Base-by-base conservation (phyloP, 1,139 yeast genomes). In the Suhomyces yuchorum region DNA sequence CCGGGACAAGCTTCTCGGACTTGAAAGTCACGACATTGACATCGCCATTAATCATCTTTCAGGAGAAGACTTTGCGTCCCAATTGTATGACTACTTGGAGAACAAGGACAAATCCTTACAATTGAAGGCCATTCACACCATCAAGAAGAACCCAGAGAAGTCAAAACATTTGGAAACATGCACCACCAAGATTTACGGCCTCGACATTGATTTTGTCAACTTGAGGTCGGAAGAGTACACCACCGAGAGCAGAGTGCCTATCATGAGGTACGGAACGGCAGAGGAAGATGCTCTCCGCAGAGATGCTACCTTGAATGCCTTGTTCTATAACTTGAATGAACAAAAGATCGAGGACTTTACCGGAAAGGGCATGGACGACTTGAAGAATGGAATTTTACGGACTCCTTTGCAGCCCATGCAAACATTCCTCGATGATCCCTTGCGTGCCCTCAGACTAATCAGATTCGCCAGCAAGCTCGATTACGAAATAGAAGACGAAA, bases 101-200 rank as follows among this genome's bases (percentile, higher is more conserved):
- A 63, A 67, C 28, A 72, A 77, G 47, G 81, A 80, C 2, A 65
- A 65, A 12, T 20, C 51, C 12, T 62, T 78, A 30, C 68, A 71
- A 20, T 71, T 82, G 17, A 71, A 73, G 24, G 69, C 79, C 14
- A 78, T 91, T 32, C 96, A 92, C 63, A 89, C 87, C 49, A 91
- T 93, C 53, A 92, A 87, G 55, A 84, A 84, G 65, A 93, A 95
- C 64, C 99, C 99, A 0, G 97, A 87, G 55, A 92, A 92, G 65
- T 87, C 96, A 1, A 95, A 93, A 68, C 99, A 93, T 69, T 71
- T 93, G 56, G 99, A 95, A 61, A 95, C 99, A 0, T 96, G 98
- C 38, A 93, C 98, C 7, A 91, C 97, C 2, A 86, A 83, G 59
- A 68, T 93, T 18, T 88, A 79, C 62, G 96, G 85, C 0, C 66